Percentiles rank a stretch among this genome's conserved stretches.
Evolutionary conservation across 2,329 filamentous ascomycete genomes (phyloP).

Genomic region (Alternaria viburni): DNA sequence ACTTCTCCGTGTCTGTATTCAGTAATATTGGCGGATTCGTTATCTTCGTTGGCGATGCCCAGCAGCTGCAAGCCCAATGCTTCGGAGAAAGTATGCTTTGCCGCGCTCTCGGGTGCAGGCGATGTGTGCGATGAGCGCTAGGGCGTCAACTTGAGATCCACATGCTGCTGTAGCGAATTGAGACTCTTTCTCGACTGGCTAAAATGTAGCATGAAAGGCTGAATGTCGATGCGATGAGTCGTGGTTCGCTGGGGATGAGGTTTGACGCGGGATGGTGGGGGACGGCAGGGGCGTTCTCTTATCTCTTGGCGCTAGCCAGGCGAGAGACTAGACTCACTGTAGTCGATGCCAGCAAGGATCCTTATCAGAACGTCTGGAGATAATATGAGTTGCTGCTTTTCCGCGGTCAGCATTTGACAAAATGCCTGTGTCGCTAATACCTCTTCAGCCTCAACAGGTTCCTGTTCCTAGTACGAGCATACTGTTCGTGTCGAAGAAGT

Average conservation of each 20-base stretch:
- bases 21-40: constrained; percentile 28
- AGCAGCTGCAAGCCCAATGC: constrained; percentile 10
- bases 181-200: constrained; percentile 9
- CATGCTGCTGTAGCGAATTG: constrained; percentile 12
- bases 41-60: constrained; percentile 32
- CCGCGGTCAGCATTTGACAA: constrained; percentile 39
- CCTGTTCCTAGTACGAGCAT: constrained; percentile 3
- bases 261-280: constrained; percentile 41
- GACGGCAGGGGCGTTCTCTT: constrained; percentile 42
- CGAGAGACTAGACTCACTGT: constrained; percentile 26
- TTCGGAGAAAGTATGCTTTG: constrained; percentile 25
- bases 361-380: constrained; percentile 40
- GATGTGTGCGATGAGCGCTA: constrained; percentile 24
- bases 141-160: constrained; percentile 18
- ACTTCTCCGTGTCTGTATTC: constrained; percentile 26
- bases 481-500: constrained; percentile 4
- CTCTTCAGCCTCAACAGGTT: background rate
- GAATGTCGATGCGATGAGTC: constrained; percentile 23
- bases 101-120: constrained; percentile 10
- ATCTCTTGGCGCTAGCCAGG: constrained; percentile 41
- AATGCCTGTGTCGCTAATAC: constrained; percentile 27
- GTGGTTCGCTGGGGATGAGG: constrained; percentile 21
- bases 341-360: constrained; percentile 23
- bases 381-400: constrained; percentile 38
- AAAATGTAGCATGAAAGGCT: constrained; percentile 11